Evolutionary conservation across 257 asterid genomes (phyloP).

Genomic region (Rhazya stricta): DNA sequence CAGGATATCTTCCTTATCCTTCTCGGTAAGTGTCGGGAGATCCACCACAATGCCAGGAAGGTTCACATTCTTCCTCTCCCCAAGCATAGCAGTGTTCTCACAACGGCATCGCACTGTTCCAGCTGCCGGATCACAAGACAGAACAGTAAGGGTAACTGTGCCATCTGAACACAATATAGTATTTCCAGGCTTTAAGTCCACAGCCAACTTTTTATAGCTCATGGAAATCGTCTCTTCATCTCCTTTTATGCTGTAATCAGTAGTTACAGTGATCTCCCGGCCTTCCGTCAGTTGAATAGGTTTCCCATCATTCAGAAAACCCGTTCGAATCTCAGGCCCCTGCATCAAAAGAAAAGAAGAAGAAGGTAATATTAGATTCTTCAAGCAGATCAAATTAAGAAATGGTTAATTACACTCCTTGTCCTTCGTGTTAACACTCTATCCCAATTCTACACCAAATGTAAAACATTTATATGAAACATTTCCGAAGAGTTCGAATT

Average conservation of each 20-base stretch:
- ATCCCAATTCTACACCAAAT: no score
- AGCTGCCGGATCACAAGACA: slow-evolving; percentile 56
- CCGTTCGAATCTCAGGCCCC: slow-evolving; percentile 93
- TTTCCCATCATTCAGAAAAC: slow-evolving; percentile 65
- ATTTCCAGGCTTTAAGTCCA: slow-evolving; percentile 70
- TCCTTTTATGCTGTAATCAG: slow-evolving; percentile 79
- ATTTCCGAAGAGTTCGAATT: no score
- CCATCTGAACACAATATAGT: slow-evolving; percentile 78
- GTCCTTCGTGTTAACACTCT: no score
- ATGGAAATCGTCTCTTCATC: slow-evolving; percentile 52
- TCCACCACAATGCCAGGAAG: slow-evolving; percentile 84
- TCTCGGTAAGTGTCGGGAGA: slow-evolving; percentile 82
- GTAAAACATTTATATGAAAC: no score
- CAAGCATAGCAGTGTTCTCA: slow-evolving; percentile 68
- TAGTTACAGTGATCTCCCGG: slow-evolving; percentile 53
- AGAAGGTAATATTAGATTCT: not conserved
- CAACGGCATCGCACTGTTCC: slow-evolving; percentile 77
- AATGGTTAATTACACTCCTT: no score
- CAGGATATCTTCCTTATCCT: slow-evolving; percentile 78
- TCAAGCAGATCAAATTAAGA: not conserved
- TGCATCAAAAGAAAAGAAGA: slow-evolving; percentile 18
- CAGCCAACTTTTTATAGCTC: slow-evolving; percentile 72
- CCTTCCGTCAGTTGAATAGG: slow-evolving; percentile 77
- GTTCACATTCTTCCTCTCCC: slow-evolving; percentile 83
- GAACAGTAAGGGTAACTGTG: slow-evolving; percentile 59